These are phyloP conservation scores for Piper betle DNA, from an alignment of 164 flowering plant genomes.

Conservation along the genomic window DNA sequence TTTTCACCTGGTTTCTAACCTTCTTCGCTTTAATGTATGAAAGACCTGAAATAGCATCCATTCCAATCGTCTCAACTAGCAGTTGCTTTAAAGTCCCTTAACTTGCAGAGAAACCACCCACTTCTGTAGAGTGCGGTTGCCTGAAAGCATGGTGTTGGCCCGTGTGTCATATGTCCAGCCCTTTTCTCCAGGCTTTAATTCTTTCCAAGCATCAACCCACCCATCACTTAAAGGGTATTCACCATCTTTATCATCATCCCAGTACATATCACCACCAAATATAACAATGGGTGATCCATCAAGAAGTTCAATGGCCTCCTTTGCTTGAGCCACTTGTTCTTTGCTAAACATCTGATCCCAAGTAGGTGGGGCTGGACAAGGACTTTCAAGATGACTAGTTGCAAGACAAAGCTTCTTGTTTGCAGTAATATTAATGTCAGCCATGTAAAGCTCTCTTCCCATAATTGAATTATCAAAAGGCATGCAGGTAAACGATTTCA, in stretches of 20 bases:
- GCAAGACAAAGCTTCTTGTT: conserved; percentile 46
- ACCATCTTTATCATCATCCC: conserved; percentile 92
- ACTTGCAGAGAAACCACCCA: conserved; percentile 47
- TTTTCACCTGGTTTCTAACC: conserved; percentile 34
- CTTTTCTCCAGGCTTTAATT: conserved; percentile 51
- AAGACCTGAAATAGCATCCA: conserved; percentile 65
- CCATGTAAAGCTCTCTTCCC: conserved; percentile 52
- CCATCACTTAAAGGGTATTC: conserved; percentile 54
- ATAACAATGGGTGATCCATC: conserved; percentile 43
- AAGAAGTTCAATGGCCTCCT: conserved; percentile 38
- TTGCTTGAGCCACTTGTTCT: conserved; percentile 2
- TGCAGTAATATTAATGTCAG: conserved; percentile 39
- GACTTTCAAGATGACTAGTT: conserved; percentile 92
- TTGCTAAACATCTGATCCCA: conserved; percentile 72
- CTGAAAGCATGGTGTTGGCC: conserved; percentile 73
- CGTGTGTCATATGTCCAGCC: conserved; percentile 96
- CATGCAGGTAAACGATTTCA: conserved; percentile 46
- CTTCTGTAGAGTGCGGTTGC: conserved; percentile 63
- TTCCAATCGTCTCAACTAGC: conserved; percentile 70
- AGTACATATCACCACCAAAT: conserved; percentile 94
- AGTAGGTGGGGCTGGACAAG: conserved; percentile 84
- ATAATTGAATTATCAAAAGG: conserved; percentile 61
- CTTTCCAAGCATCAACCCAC: conserved; percentile 83
- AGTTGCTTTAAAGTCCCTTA: conserved; percentile 46
- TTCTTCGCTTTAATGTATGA: conserved; percentile 68